Conservation (phyloP, 1,139 yeast species). For the Fermentozyma sake region DNA sequence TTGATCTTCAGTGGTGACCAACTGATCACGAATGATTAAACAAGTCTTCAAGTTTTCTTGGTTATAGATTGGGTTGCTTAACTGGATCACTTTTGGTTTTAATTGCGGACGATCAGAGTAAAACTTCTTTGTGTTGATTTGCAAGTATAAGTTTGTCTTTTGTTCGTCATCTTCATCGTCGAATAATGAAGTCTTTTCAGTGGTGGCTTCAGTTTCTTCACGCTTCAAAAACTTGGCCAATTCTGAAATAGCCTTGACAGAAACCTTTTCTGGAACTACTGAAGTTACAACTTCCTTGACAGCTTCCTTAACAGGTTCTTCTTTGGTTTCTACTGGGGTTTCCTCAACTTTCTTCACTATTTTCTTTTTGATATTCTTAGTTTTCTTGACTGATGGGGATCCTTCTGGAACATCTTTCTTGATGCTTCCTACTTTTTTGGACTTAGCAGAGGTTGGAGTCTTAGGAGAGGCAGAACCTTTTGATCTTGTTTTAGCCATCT, state of each 20-base stretch:
- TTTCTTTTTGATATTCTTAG: conserved; percentile 3
- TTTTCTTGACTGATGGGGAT: conserved; percentile 8
- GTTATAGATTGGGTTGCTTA: conserved; percentile 47
- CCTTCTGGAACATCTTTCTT: conserved; percentile 15
- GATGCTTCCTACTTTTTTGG: conserved; percentile 9
- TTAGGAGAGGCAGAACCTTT: conserved; percentile 13
- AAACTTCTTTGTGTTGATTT: conserved; percentile 61
- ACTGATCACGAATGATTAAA: conserved; percentile 67
- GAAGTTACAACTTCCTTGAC: background rate
- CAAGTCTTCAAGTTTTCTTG: conserved; percentile 56
- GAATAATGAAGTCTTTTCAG: conserved; percentile 28
- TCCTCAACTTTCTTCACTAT: background rate
- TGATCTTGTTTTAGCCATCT: conserved; percentile 16
- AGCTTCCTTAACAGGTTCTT: conserved; percentile 4
- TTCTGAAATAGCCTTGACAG: conserved; percentile 47
- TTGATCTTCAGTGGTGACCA: conserved; percentile 52
- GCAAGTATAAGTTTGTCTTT: conserved; percentile 49
- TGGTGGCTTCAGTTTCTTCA: conserved; percentile 25
- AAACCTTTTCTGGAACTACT: conserved; percentile 9
- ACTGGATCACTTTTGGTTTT: conserved; percentile 63
- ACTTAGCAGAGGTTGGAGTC: conserved; percentile 11
- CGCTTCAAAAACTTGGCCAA: conserved; percentile 39
- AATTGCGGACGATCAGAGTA: conserved; percentile 59
- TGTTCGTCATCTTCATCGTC: conserved; percentile 52
- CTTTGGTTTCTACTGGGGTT: conserved; percentile 9